These are phyloP conservation scores for Symbiodinium natans DNA, from an alignment of 73 alveolate species.

Conservation along the genomic window DNA sequence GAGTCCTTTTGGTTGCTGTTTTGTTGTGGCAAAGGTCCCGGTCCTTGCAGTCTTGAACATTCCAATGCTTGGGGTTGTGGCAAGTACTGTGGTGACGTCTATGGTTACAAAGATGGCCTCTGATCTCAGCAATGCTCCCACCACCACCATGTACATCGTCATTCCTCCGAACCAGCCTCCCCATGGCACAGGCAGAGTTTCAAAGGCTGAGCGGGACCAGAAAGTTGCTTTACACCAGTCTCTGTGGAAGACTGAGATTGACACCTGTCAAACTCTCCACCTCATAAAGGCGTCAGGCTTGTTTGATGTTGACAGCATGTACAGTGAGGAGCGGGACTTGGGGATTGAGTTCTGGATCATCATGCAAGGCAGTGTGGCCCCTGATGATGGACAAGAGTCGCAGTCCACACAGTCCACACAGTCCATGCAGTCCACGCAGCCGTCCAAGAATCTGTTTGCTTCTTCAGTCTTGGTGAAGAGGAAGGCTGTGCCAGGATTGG, in stretches of 20 bases:
- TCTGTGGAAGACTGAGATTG: conserved; percentile 19
- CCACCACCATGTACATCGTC: background rate
- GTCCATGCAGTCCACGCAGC: too few relatives aligned
- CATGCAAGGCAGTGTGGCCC: too few relatives aligned
- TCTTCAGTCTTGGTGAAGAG: conserved; percentile 5
- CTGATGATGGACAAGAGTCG: too few relatives aligned
- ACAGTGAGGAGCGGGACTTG: background rate
- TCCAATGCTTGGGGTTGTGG: background rate
- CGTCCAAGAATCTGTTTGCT: background rate
- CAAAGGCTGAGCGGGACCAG: background rate
- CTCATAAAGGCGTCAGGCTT: background rate
- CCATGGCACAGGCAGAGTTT: background rate
- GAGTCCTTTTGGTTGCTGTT: too few relatives aligned
- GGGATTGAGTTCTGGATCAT: background rate
- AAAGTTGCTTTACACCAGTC: background rate
- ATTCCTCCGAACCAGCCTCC: background rate
- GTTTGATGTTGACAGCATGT: background rate
- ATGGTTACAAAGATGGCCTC: background rate
- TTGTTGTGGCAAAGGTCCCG: too few relatives aligned
- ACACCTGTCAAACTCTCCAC: background rate
- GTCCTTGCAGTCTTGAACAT: conserved; percentile 1
- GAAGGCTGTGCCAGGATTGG: conserved; percentile 9
- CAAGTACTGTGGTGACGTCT: background rate
- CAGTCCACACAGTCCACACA: too few relatives aligned
- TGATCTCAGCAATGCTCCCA: background rate